phyloP scores from a whole-genome alignment of 805 yeast species.

The Nakazawaea peltata region DNA sequence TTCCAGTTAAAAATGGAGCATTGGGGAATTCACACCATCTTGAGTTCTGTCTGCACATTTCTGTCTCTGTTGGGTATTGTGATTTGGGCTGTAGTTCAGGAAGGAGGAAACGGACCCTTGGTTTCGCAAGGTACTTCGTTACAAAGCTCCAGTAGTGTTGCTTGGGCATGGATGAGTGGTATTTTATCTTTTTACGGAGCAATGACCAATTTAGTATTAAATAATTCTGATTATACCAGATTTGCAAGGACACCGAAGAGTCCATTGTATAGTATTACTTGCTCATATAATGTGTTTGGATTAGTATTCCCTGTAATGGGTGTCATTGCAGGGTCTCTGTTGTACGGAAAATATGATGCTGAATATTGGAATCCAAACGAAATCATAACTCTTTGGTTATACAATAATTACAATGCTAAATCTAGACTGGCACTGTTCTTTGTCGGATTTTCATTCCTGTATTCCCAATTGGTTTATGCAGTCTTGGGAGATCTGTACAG shows the following conservation, averaged over 20 bases:
- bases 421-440: constrained; percentile 42
- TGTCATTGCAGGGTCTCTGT: constrained; percentile 35
- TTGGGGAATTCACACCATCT: constrained; percentile 15
- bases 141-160: neutral
- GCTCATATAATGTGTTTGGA: constrained; percentile 20
- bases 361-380: constrained; percentile 39
- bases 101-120: neutral
- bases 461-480: constrained; percentile 31
- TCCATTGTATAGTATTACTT: neutral
- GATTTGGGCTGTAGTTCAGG: constrained; percentile 16
- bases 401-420: constrained; percentile 25
- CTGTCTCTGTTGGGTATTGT: constrained; percentile 15
- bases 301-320: constrained; percentile 38
- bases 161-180: constrained; percentile 33
- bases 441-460: constrained; percentile 27
- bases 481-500: constrained; percentile 30
- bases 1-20: constrained; percentile 20
- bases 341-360: constrained; percentile 28
- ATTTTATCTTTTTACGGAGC: constrained; percentile 30
- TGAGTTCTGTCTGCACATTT: constrained; percentile 16
- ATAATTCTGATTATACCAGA: constrained; percentile 26
- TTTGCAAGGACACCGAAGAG: constrained; percentile 13
- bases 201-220: constrained; percentile 29
- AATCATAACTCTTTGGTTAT: constrained; percentile 30
- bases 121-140: neutral